Conservation (phyloP, 1,139 yeast species). For the Magnusiomyces magnusii region DNA sequence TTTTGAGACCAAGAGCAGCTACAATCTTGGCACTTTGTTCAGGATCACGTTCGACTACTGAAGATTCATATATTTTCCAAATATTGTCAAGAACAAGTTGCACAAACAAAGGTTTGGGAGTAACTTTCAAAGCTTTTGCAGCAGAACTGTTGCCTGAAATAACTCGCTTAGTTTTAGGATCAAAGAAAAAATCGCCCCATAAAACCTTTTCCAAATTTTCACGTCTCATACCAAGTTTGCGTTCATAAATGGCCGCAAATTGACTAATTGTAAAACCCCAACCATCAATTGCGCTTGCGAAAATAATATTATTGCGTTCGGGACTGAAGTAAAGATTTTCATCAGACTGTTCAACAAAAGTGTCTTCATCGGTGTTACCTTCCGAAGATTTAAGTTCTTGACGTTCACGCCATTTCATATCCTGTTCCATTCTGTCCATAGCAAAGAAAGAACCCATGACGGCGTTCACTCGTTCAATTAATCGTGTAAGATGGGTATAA, state of each 20-base stretch:
- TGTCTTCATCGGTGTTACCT: conserved; percentile 32
- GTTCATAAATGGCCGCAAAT: conserved; percentile 79
- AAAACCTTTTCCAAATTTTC: conserved; percentile 74
- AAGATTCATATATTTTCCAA: conserved; percentile 82
- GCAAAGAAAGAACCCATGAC: conserved; percentile 90
- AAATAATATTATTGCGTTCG: conserved; percentile 81
- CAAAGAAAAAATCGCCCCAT: conserved; percentile 93
- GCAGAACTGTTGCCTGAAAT: conserved; percentile 27
- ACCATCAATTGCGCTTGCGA: conserved; percentile 93
- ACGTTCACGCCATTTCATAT: conserved; percentile 70
- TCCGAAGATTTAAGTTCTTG: conserved; percentile 30
- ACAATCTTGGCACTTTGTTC: conserved; percentile 73
- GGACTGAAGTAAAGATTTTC: conserved; percentile 86
- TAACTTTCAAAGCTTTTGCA: conserved; percentile 1
- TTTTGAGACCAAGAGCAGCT: conserved; percentile 56
- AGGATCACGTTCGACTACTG: conserved; percentile 55
- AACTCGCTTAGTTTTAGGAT: conserved; percentile 82
- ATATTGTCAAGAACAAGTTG: conserved; percentile 80
- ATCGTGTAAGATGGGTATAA: conserved; percentile 63
- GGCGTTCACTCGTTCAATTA: conserved; percentile 90
- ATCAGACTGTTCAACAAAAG: conserved; percentile 67
- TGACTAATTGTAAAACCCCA: conserved; percentile 96
- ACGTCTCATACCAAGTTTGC: conserved; percentile 77
- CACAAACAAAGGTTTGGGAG: conserved; percentile 68
- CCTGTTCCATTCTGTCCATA: conserved; percentile 91